phyloP scores from a whole-genome alignment of 2,329 filamentous ascomycete species.

The Xylaria sp. region DNA sequence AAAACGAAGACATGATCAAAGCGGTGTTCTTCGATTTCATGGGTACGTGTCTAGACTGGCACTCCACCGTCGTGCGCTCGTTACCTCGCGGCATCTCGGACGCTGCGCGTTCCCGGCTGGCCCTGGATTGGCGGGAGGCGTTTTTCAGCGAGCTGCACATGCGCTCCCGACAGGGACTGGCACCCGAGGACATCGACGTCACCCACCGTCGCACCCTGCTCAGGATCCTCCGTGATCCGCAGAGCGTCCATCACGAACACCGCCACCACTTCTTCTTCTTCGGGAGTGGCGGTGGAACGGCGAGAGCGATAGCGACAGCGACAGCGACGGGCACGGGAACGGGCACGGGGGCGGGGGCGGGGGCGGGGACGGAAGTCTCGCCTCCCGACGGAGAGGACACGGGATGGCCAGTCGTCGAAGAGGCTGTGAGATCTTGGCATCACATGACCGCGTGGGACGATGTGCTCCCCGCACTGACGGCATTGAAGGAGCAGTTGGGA shows the following conservation, averaged over 20 bases:
- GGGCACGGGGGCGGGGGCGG: conserved; percentile 27
- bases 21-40: conserved; percentile 67
- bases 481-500: conserved; percentile 50
- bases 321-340: conserved; percentile 24
- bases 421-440: conserved; percentile 58
- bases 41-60: conserved; percentile 68
- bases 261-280: conserved; percentile 37
- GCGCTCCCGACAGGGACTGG: conserved; percentile 52
- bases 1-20: conserved; percentile 47
- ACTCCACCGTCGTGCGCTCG: conserved; percentile 51
- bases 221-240: conserved; percentile 52
- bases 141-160: conserved; percentile 59
- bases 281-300: conserved; percentile 35
- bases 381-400: conserved; percentile 25
- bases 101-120: conserved; percentile 52
- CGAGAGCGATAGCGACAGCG: conserved; percentile 12
- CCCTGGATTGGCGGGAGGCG: conserved; percentile 60
- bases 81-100: conserved; percentile 50
- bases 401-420: conserved; percentile 23
- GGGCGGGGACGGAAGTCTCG: conserved; percentile 29
- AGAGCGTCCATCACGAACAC: conserved; percentile 20
- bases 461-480: conserved; percentile 54
- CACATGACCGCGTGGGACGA: conserved; percentile 62
- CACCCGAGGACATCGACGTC: conserved; percentile 18
- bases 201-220: conserved; percentile 52